A percentile compares a stretch with the other conserved stretches of the same genome.
Evolutionary conservation across 1,139 yeast species (phyloP).

Genomic region (Zygoascus sp.): DNA sequence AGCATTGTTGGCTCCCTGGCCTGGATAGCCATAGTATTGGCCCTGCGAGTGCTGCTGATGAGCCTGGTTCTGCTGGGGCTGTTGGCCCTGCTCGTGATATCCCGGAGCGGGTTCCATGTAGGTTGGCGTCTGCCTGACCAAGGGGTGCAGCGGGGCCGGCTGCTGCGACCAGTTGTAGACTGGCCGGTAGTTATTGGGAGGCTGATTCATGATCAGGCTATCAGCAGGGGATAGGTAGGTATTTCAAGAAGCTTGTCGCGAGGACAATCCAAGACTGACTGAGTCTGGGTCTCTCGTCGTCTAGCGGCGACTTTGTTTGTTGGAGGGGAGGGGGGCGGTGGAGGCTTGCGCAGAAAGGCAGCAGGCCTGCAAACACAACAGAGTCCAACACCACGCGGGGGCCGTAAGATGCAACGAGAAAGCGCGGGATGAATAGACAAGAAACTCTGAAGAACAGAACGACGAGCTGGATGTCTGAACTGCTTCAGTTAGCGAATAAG

Average conservation of each 20-base stretch:
- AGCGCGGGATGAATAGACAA: too few species aligned
- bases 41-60: constrained; percentile 17
- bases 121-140: constrained; percentile 8
- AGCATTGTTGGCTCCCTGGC: constrained; percentile 7
- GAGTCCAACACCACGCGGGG: too few species aligned
- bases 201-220: constrained; percentile 14
- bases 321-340: too few species aligned
- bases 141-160: constrained; percentile 12
- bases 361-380: too few species aligned
- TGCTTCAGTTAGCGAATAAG: constrained; percentile 4
- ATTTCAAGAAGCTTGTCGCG: too few species aligned
- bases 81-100: constrained; percentile 14
- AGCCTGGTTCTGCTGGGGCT: constrained; percentile 15
- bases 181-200: constrained; percentile 12
- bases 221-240: too few species aligned
- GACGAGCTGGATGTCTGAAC: not conserved
- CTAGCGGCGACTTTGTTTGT: too few species aligned
- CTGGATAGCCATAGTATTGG: constrained; percentile 14
- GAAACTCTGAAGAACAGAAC: too few species aligned
- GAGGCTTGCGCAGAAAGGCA: too few species aligned
- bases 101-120: constrained; percentile 11
- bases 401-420: too few species aligned
- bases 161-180: constrained; percentile 11
- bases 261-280: too few species aligned
- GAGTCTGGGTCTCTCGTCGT: too few species aligned